Evolutionary conservation across 352 stramenopile genomes (phyloP).

Genomic region (Phytophthora pini): DNA sequence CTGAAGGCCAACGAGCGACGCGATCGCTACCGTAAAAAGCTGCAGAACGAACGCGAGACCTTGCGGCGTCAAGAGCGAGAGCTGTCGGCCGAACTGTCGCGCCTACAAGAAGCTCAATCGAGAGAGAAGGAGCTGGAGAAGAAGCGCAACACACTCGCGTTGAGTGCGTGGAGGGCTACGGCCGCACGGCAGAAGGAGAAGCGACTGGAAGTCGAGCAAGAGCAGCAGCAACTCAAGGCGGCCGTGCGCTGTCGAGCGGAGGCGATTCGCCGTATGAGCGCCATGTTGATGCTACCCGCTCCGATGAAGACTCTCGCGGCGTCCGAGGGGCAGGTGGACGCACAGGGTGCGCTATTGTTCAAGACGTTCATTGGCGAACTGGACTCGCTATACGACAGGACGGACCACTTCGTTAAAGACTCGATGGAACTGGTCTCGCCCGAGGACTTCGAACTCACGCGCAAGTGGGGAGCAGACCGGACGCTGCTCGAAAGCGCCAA

Average conservation of each 20-base stretch:
- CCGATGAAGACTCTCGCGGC: slow-evolving; percentile 2
- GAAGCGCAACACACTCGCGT: slow-evolving; percentile 5
- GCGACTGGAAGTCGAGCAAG: slow-evolving; percentile 19
- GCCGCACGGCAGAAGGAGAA: slow-evolving; percentile 29
- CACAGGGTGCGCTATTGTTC: slow-evolving; percentile 5
- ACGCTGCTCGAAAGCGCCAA: slow-evolving; percentile 11
- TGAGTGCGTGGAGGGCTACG: slow-evolving; percentile 21
- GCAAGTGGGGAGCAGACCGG: not conserved
- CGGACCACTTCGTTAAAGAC: slow-evolving; percentile 12
- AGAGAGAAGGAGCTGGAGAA: slow-evolving; percentile 11
- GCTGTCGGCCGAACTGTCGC: not conserved
- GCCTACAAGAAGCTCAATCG: slow-evolving; percentile 1
- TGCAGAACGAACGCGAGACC: slow-evolving; percentile 16
- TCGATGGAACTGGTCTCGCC: not conserved
- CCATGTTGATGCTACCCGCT: not conserved
- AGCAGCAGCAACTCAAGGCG: slow-evolving; percentile 15
- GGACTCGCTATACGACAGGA: slow-evolving; percentile 24
- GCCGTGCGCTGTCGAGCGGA: slow-evolving; percentile 7
- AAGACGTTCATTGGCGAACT: slow-evolving; percentile 32
- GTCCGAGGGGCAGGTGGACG: not conserved
- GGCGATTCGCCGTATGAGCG: slow-evolving; percentile 14
- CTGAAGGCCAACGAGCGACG: slow-evolving; percentile 17
- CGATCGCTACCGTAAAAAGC: slow-evolving; percentile 19
- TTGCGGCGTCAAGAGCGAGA: slow-evolving; percentile 25
- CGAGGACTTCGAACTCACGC: not conserved